Evolutionary conservation across 169 alveolate genomes (phyloP).

Genomic region (Plasmodium vivax): DNA sequence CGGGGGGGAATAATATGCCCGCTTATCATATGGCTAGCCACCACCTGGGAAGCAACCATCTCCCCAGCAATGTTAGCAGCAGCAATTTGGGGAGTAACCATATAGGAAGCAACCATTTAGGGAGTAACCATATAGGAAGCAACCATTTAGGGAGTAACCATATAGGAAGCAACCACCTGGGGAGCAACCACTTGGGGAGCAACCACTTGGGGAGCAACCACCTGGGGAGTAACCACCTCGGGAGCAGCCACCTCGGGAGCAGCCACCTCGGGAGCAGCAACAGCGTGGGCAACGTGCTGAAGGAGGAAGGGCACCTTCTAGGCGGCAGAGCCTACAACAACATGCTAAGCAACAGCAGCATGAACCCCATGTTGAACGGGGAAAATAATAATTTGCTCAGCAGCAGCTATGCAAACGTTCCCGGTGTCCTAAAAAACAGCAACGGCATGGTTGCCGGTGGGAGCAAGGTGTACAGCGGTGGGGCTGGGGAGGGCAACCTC

Average conservation of each 20-base stretch:
- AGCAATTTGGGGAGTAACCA: background rate
- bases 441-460: background rate
- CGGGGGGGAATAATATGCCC: background rate
- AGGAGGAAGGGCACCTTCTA: conserved; percentile 6
- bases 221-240: background rate
- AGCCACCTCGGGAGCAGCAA: background rate
- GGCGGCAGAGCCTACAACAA: background rate
- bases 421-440: background rate
- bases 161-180: background rate
- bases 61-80: background rate
- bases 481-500: background rate
- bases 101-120: background rate
- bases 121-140: background rate
- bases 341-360: background rate
- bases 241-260: background rate
- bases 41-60: background rate
- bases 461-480: background rate
- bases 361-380: background rate
- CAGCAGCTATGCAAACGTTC: background rate
- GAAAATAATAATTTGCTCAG: background rate
- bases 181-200: background rate
- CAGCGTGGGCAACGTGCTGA: conserved; percentile 1
- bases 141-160: background rate
- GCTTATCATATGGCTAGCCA: background rate
- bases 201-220: background rate